A percentile compares a stretch with the other conserved stretches of the same genome.
Evolutionary conservation across 2,329 filamentous ascomycete genomes (phyloP).

Genomic region (Fusarium chuoi): DNA sequence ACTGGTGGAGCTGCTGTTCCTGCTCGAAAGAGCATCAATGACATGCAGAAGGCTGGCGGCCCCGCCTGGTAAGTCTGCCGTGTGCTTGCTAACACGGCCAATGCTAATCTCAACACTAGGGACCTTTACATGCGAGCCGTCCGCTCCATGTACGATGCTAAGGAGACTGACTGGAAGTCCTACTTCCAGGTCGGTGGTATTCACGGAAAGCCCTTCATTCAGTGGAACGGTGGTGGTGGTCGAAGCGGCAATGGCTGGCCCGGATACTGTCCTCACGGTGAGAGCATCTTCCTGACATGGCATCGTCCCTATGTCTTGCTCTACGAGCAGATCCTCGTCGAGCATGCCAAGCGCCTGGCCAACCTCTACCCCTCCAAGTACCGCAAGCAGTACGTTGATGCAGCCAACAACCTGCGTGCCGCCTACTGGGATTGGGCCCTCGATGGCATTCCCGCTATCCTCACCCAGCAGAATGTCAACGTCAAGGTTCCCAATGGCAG

Average conservation of each 20-base stretch:
- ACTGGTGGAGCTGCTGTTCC: slow-evolving; percentile 55
- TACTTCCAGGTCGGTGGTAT: slow-evolving; percentile 64
- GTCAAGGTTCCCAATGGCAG: slow-evolving; percentile 55
- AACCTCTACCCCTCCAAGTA: slow-evolving; percentile 52
- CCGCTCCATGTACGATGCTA: slow-evolving; percentile 53
- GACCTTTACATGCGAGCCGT: slow-evolving; percentile 62
- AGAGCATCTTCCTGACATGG: slow-evolving; percentile 63
- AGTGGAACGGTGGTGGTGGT: slow-evolving; percentile 56
- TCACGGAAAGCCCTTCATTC: slow-evolving; percentile 54
- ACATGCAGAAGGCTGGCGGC: slow-evolving; percentile 54
- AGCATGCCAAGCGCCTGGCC: slow-evolving; percentile 59
- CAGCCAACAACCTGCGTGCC: slow-evolving; percentile 58
- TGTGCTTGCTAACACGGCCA: background rate
- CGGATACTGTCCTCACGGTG: slow-evolving; percentile 60
- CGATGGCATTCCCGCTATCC: slow-evolving; percentile 56
- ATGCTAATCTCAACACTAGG: slow-evolving; percentile 47
- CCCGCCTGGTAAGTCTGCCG: slow-evolving; percentile 55
- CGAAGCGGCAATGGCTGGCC: slow-evolving; percentile 45
- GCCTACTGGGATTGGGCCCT: slow-evolving; percentile 68
- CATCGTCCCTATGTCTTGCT: slow-evolving; percentile 66
- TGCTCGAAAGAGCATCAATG: slow-evolving; percentile 59
- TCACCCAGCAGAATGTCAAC: slow-evolving; percentile 47
- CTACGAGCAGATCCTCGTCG: slow-evolving; percentile 66
- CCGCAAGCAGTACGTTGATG: slow-evolving; percentile 52
- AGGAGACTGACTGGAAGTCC: slow-evolving; percentile 56